Evolutionary conservation across 2,329 filamentous ascomycete genomes (phyloP).

Genomic region (Drechslerella dactyloides): DNA sequence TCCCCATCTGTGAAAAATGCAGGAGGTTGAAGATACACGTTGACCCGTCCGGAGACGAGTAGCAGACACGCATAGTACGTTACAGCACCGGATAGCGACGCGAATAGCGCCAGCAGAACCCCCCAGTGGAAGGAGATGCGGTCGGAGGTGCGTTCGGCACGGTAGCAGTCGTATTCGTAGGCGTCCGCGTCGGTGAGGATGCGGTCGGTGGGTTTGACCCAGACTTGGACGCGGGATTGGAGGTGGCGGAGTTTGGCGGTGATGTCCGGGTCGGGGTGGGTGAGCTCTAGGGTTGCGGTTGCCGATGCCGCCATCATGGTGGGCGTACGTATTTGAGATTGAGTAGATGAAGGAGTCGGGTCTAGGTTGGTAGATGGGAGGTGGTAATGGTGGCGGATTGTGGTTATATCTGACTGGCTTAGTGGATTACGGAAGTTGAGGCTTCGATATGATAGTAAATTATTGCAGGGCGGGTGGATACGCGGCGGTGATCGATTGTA

Average conservation of each 20-base stretch:
- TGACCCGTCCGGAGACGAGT: constrained; percentile 16
- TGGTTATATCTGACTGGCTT: no score
- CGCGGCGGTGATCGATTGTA: no score
- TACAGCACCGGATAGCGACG: constrained; percentile 1
- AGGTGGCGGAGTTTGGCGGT: constrained; percentile 36
- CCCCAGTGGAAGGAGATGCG: constrained; percentile 34
- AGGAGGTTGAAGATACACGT: not conserved
- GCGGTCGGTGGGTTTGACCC: constrained; percentile 42
- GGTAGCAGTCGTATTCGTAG: constrained; percentile 43
- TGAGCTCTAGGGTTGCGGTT: not conserved
- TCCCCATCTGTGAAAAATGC: no score
- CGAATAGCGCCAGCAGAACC: constrained; percentile 22
- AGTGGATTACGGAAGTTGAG: no score
- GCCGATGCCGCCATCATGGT: not conserved
- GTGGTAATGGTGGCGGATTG: no score
- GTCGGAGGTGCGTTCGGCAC: constrained; percentile 19
- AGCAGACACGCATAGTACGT: constrained; percentile 38
- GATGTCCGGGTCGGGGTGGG: constrained; percentile 24
- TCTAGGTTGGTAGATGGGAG: not conserved
- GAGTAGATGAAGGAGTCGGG: not conserved
- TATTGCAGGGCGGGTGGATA: no score
- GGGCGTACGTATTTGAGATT: not conserved
- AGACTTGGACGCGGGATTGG: constrained; percentile 43
- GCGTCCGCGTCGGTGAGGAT: constrained; percentile 45
- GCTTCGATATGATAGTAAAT: no score